Conservation (phyloP, 2,329 filamentous ascomycete species). For the Phialophora chinensis region DNA sequence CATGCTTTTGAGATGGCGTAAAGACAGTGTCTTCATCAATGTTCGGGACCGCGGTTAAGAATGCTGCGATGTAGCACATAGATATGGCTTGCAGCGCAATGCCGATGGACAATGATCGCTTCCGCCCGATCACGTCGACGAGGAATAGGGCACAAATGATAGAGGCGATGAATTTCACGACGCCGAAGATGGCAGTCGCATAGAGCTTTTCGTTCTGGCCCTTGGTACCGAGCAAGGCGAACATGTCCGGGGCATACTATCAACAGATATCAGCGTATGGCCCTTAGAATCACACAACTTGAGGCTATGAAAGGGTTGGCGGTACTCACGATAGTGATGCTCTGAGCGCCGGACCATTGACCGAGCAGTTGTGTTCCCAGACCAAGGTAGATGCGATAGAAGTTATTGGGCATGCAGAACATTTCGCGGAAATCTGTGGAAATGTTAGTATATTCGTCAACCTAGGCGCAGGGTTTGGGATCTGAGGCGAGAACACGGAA, state of each 20-base stretch:
- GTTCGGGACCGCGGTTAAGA: slow-evolving; percentile 47
- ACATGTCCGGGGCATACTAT: slow-evolving; percentile 72
- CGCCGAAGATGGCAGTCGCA: slow-evolving; percentile 63
- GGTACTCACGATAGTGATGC: slow-evolving; percentile 65
- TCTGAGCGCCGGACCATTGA: slow-evolving; percentile 75
- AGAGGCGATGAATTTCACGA: slow-evolving; percentile 72
- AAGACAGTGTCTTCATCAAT: slow-evolving; percentile 42
- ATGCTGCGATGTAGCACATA: slow-evolving; percentile 63
- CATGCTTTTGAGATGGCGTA: slow-evolving; percentile 40
- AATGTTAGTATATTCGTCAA: neutral
- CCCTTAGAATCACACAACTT: neutral
- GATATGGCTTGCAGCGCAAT: slow-evolving; percentile 56
- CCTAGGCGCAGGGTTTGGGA: neutral
- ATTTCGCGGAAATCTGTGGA: slow-evolving; percentile 44
- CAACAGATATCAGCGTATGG: neutral
- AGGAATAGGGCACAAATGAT: slow-evolving; percentile 76
- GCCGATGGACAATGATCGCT: slow-evolving; percentile 59
- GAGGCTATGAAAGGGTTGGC: neutral
- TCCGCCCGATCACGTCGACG: slow-evolving; percentile 78
- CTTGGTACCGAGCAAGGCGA: slow-evolving; percentile 71
- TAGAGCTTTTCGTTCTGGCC: slow-evolving; percentile 73
- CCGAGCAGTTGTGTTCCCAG: slow-evolving; percentile 72
- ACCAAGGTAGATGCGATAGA: slow-evolving; percentile 74
- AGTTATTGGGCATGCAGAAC: slow-evolving; percentile 69
- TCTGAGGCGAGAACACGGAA: neutral